Evolutionary conservation across 1,139 yeast species (phyloP).

Genomic region (Keqinozyma sinolaborantium): DNA sequence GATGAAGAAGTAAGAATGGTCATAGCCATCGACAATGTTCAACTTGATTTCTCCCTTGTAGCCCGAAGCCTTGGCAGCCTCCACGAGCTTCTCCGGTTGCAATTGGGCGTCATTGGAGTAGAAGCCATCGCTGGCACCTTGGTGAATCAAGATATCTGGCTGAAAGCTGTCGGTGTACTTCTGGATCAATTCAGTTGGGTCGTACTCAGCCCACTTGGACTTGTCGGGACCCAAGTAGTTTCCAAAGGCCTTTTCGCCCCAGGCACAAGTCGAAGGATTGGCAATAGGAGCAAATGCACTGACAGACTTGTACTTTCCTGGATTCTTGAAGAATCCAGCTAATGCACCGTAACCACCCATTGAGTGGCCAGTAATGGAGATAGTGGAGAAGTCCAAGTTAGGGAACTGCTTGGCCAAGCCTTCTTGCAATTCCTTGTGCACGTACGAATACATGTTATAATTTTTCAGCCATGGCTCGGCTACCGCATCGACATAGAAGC

Average conservation of each 20-base stretch:
- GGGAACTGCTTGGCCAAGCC: slow-evolving; percentile 44
- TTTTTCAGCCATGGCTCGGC: slow-evolving; percentile 65
- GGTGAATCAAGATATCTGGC: slow-evolving; percentile 73
- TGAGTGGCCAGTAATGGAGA: slow-evolving; percentile 88
- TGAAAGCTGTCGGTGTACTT: slow-evolving; percentile 45
- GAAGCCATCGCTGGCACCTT: slow-evolving; percentile 76
- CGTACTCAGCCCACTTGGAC: slow-evolving; percentile 66
- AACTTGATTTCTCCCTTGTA: slow-evolving; percentile 63
- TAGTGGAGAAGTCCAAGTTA: slow-evolving; percentile 52
- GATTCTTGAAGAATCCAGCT: slow-evolving; percentile 68
- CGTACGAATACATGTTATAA: slow-evolving; percentile 84
- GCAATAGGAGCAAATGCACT: slow-evolving; percentile 90
- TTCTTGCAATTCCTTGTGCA: slow-evolving; percentile 67
- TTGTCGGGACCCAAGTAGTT: slow-evolving; percentile 70
- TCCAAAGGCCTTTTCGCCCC: slow-evolving; percentile 81
- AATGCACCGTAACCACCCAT: slow-evolving; percentile 98
- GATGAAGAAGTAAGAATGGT: slow-evolving; percentile 87
- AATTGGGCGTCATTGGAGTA: slow-evolving; percentile 60
- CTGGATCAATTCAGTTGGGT: slow-evolving; percentile 73
- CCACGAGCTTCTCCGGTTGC: slow-evolving; percentile 69
- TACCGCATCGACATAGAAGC: slow-evolving; percentile 86
- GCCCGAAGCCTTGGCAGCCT: slow-evolving; percentile 56
- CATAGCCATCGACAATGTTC: slow-evolving; percentile 75
- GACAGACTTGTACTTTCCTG: slow-evolving; percentile 73
- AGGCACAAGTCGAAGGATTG: slow-evolving; percentile 71